Base-by-base conservation (phyloP, 2,329 filamentous ascomycete genomes). In the Colletotrichum phormii region DNA sequence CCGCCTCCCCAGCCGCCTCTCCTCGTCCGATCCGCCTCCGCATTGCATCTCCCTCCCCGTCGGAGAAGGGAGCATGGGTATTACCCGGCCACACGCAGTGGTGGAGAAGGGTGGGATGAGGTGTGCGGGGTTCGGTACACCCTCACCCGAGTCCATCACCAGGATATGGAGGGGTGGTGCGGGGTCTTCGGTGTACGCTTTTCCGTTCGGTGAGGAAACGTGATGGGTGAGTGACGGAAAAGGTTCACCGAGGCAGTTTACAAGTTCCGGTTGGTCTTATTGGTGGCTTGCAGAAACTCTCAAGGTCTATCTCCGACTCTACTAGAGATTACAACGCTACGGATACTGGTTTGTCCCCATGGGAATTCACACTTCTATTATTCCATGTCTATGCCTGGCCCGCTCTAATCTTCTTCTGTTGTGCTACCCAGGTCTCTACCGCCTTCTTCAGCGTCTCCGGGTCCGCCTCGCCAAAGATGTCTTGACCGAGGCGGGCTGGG, bases 391-490 rank as follows among this genome's bases (percentile, higher is more conserved):
- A 64, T 49, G 70, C 59, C 6, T 42, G 46, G 12, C 59, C 63
- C 29, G 71, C 71, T 33, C 85, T 77, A 11, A 73, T 46, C 66
- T 78, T 79, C 77, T 78, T 79, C 66, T 82, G 81, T 49, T 78
- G 77, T 18, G 75, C 79, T 64, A 80, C 79, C 80, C 80, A 82
- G 35, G 82, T 81, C 70, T 78, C 74, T 7, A 82, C 79, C 15
- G 77, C 79, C 73, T 81, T 80, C 64, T 79, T 79, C 22, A 85
- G 75, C 33, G 76, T 79, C 61, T 83, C 83, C 53, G 80, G 78
- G 11, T 79, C 80, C 6, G 79, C 79, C 75, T 86, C 84, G 13
- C 81, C 84, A 71, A 86, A 86, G 54, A 86, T 83, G 76, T 86
- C 79, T 11, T 82, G 80, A 0, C 84, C 84, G 75, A 84, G 81